These are phyloP conservation scores for Yamadazyma endophytica DNA, from an alignment of 805 yeast genomes.

Conservation along the genomic window DNA sequence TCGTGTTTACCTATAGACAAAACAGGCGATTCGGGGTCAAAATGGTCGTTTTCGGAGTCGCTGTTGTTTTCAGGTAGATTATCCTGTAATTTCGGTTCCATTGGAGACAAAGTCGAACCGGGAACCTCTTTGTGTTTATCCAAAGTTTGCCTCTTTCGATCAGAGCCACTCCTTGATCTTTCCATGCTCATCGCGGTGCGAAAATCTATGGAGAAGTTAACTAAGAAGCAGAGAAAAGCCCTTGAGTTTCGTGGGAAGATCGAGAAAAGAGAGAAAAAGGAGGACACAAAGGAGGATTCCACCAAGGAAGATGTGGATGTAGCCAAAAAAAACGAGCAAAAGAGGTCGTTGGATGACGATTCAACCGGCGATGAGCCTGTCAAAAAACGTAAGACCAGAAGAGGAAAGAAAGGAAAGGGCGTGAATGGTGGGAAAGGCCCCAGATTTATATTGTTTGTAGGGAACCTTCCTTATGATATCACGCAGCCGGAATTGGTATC, in stretches of 20 bases:
- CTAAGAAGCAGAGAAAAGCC: constrained; percentile 66
- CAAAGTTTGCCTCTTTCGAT: too few species aligned
- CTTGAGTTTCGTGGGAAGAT: constrained; percentile 50
- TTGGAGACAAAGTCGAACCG: too few species aligned
- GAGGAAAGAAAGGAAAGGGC: constrained; percentile 72
- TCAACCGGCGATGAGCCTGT: constrained; percentile 26
- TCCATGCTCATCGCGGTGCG: too few species aligned
- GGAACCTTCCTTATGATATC: constrained; percentile 77
- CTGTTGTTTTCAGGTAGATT: too few species aligned
- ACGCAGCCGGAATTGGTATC: constrained; percentile 56
- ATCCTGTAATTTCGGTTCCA: too few species aligned
- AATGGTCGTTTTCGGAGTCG: too few species aligned
- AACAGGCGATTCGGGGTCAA: too few species aligned
- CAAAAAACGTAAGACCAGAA: constrained; percentile 71
- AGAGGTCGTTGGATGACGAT: constrained; percentile 3
- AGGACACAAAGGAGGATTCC: constrained; percentile 17
- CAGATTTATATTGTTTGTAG: constrained; percentile 82
- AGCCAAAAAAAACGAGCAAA: constrained; percentile 7
- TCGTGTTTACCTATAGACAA: too few species aligned
- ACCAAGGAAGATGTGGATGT: constrained; percentile 18
- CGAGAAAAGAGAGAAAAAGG: constrained; percentile 30
- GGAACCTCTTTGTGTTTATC: too few species aligned
- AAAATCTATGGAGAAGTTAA: constrained; percentile 48
- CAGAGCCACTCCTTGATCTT: too few species aligned
- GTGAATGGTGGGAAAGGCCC: constrained; percentile 46